These are phyloP conservation scores for Trichosanthes cucumerina DNA, from an alignment of 306 rosid genomes.

Conservation along the genomic window DNA sequence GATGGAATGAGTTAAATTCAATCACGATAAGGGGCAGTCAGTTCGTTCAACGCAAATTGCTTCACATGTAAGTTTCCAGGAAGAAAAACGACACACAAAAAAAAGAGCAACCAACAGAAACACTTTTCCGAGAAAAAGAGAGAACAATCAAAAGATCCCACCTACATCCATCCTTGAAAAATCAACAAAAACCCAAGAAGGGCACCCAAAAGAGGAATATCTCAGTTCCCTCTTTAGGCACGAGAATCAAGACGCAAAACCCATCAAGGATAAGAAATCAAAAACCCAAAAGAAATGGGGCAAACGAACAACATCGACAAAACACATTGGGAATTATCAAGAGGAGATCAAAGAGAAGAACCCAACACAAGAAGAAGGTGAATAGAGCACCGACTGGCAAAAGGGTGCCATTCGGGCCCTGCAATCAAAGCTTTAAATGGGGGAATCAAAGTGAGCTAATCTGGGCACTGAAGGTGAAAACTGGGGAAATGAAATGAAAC, in stretches of 20 bases:
- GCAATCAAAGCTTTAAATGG: not conserved
- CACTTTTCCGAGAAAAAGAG: conserved; percentile 18
- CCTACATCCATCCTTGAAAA: conserved; percentile 20
- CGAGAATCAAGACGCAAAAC: not conserved
- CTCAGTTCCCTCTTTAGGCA: conserved; percentile 2
- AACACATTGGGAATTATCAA: not conserved
- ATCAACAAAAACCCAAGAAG: conserved; percentile 19
- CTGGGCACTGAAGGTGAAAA: not conserved
- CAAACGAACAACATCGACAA: not conserved
- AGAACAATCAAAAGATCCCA: conserved; percentile 15
- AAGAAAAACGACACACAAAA: conserved; percentile 19
- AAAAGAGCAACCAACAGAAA: conserved; percentile 13
- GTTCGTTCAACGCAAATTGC: conserved; percentile 54
- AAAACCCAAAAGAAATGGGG: not conserved
- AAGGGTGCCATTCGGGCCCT: not conserved
- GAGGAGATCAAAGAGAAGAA: not conserved
- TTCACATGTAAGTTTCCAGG: conserved; percentile 65
- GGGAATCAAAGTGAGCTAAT: not conserved
- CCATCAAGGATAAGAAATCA: not conserved
- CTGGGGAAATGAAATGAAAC: not conserved
- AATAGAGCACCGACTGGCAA: not conserved
- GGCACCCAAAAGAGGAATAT: conserved; percentile 4
- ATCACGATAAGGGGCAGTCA: conserved; percentile 33
- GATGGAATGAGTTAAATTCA: conserved; percentile 24
- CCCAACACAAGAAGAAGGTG: not conserved